phyloP scores from a whole-genome alignment of 164 flowering plant species.

The Vitis vinifera region ASM3070453v1 NC_081809.1:15288501-15289000 shows the following conservation, averaged over 20 bases:
- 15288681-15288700: background rate
- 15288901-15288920: conserved; percentile 90
- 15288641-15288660: no score
- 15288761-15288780: background rate
- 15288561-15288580: no score
- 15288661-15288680: background rate
- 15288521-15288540: no score
- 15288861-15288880: conserved; percentile 96
- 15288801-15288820: background rate
- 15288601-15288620: no score
- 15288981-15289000: conserved; percentile 94
- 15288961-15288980: conserved; percentile 89
- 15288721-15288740: background rate
- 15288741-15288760: background rate
- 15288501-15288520: no score
- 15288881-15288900: conserved; percentile 91
- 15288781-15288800: background rate
- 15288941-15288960: conserved; percentile 91
- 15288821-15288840: background rate
- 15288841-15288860: conserved; percentile 31
- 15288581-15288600: no score
- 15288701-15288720: background rate
- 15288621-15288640: no score
- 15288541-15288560: no score
- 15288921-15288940: conserved; percentile 97